Conservation (phyloP, 2,329 filamentous ascomycete species). For the Sporothrix variecibatus region DNA sequence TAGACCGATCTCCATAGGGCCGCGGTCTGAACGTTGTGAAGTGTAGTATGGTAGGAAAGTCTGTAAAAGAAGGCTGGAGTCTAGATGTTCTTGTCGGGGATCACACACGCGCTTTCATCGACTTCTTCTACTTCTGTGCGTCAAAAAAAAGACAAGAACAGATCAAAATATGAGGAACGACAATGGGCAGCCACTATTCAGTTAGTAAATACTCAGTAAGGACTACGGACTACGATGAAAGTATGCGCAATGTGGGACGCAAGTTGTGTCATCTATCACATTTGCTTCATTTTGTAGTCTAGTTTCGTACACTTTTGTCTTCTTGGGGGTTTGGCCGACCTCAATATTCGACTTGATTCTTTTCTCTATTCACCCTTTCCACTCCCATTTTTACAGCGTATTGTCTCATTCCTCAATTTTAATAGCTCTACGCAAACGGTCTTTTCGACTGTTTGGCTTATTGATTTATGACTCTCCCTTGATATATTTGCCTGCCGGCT, state of each 20-base stretch:
- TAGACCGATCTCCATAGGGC: background rate
- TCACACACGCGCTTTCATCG: background rate
- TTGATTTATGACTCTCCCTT: background rate
- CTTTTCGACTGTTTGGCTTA: background rate
- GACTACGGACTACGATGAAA: background rate
- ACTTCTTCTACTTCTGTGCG: background rate
- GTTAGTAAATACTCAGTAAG: too few relatives aligned
- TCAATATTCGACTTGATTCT: background rate
- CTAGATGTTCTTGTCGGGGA: too few relatives aligned
- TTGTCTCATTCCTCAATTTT: background rate
- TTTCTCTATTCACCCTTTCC: background rate
- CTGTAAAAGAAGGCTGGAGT: background rate
- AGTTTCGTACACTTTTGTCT: background rate
- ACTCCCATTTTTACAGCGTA: background rate
- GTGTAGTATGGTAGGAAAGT: background rate
- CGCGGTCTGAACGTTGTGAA: background rate
- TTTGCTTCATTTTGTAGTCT: conserved; percentile 1
- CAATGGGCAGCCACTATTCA: background rate
- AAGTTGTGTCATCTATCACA: background rate
- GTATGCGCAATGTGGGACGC: background rate
- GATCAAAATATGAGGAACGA: background rate
- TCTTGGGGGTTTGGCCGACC: background rate
- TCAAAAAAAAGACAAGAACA: background rate
- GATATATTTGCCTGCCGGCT: background rate
- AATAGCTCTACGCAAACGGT: background rate